Percentiles rank a stretch among this genome's conserved stretches.
These are phyloP conservation scores for Penicillium psychrofluorescens DNA, from an alignment of 495 filamentous ascomycete species.

Conservation along the genomic window DNA sequence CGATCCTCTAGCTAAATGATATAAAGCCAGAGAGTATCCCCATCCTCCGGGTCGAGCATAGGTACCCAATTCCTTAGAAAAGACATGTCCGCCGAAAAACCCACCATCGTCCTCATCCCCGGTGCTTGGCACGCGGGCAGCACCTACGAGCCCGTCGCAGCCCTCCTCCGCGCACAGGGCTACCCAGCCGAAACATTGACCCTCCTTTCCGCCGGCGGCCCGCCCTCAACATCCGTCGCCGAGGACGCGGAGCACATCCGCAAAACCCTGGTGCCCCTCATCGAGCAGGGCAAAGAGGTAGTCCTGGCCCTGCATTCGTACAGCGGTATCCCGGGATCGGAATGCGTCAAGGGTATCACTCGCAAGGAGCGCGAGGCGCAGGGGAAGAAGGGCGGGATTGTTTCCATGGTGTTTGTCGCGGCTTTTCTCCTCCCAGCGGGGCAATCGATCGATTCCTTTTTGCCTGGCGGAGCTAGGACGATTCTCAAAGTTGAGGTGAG, in stretches of 20 bases:
- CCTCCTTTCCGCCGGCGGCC: conserved; percentile 7
- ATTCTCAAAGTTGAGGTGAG: background rate
- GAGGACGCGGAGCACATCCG: conserved; percentile 14
- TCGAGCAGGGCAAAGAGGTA: conserved; percentile 26
- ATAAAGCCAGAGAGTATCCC: no score
- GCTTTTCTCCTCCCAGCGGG: conserved; percentile 1
- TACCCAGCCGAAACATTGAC: conserved; percentile 7
- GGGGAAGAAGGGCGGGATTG: conserved; percentile 6
- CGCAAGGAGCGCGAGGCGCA: conserved; percentile 9
- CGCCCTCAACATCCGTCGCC: conserved; percentile 1
- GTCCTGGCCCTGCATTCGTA: conserved; percentile 29
- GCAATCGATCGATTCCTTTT: background rate
- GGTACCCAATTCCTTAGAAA: background rate
- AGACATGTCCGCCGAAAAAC: conserved; percentile 13
- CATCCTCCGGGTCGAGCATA: no score
- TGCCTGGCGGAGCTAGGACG: background rate
- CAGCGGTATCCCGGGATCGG: conserved; percentile 22
- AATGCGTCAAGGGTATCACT: conserved; percentile 26
- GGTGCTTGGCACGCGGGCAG: conserved; percentile 28
- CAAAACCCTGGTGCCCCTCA: conserved; percentile 12
- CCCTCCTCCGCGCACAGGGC: conserved; percentile 14
- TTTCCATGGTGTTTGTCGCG: conserved; percentile 4
- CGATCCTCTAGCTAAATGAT: no score
- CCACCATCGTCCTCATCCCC: conserved; percentile 29
- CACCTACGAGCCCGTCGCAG: conserved; percentile 20